A percentile compares a stretch with the other conserved stretches of the same genome.
These are phyloP conservation scores for Pulveroboletus sp. DNA, from an alignment of 768 basidiomycete species.

Conservation along the genomic window DNA sequence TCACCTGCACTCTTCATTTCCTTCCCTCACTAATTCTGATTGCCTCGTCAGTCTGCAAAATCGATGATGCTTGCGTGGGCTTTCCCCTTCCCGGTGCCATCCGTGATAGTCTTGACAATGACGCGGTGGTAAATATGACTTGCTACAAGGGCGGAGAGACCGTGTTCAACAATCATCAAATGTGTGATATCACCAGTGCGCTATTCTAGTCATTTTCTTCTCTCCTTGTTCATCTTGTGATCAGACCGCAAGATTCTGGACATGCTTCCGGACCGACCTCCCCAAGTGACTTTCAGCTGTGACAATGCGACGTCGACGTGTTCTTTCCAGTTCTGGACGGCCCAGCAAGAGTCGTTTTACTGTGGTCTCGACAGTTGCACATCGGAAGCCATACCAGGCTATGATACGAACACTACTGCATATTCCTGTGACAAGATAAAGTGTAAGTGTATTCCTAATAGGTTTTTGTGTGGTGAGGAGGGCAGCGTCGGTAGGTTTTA, in stretches of 20 bases:
- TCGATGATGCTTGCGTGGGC: slow-evolving; percentile 68
- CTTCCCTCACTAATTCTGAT: not conserved
- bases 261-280: slow-evolving; percentile 81
- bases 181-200: slow-evolving; percentile 97
- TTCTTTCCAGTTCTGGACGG: slow-evolving; percentile 98
- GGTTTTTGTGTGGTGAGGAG: slow-evolving; percentile 93
- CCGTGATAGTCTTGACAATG: slow-evolving; percentile 37
- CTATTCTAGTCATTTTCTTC: slow-evolving; percentile 5
- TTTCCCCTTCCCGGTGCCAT: slow-evolving; percentile 61
- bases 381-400: slow-evolving; percentile 43
- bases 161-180: slow-evolving; percentile 93
- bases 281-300: slow-evolving; percentile 96
- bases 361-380: slow-evolving; percentile 76
- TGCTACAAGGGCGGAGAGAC: slow-evolving; percentile 93
- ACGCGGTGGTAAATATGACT: slow-evolving; percentile 63
- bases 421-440: slow-evolving; percentile 82
- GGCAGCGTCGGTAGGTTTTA: slow-evolving; percentile 82
- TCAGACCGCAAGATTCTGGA: slow-evolving; percentile 93
- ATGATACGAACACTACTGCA: slow-evolving; percentile 63
- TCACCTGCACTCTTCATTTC: not conserved
- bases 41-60: slow-evolving; percentile 70
- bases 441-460: slow-evolving; percentile 89
- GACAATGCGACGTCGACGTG: slow-evolving; percentile 59
- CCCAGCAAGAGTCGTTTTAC: slow-evolving; percentile 91
- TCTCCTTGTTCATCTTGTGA: not conserved